phyloP scores from a whole-genome alignment of 768 basidiomycete genomes.

The Suillus clintonianus region DNA sequence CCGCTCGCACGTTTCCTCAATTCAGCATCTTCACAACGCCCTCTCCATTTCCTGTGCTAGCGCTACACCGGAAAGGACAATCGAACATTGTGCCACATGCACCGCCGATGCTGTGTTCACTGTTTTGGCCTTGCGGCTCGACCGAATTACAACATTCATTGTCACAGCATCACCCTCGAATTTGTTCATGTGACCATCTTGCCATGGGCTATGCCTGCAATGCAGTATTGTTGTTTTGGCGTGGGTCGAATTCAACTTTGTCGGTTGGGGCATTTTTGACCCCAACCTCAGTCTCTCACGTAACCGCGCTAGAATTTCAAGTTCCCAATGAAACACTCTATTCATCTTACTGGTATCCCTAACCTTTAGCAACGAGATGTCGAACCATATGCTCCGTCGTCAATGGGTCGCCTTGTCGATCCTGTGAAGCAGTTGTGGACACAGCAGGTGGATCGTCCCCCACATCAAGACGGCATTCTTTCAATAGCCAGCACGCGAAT shows the following conservation, averaged over 20 bases:
- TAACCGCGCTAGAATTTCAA: not conserved
- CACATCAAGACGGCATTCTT: not conserved
- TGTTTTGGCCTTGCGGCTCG: not conserved
- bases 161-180: not conserved
- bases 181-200: not conserved
- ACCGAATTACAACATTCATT: not conserved
- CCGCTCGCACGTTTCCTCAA: not conserved
- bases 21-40: not conserved
- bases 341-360: not conserved
- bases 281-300: not conserved
- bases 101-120: not conserved
- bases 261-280: not conserved
- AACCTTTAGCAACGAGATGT: not conserved
- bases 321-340: not conserved
- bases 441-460: not conserved
- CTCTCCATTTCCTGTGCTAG: not conserved
- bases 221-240: not conserved
- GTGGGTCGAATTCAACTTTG: not conserved
- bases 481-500: not conserved
- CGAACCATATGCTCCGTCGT: not conserved
- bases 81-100: not conserved
- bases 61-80: conserved; percentile 1
- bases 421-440: not conserved
- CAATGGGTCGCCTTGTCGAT: not conserved
- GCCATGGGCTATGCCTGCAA: not conserved